A percentile compares a stretch with the other conserved stretches of the same genome.
These are phyloP conservation scores for Crithidia fasciculata DNA, from an alignment of 208 protist species.

Conservation along the genomic window DNA sequence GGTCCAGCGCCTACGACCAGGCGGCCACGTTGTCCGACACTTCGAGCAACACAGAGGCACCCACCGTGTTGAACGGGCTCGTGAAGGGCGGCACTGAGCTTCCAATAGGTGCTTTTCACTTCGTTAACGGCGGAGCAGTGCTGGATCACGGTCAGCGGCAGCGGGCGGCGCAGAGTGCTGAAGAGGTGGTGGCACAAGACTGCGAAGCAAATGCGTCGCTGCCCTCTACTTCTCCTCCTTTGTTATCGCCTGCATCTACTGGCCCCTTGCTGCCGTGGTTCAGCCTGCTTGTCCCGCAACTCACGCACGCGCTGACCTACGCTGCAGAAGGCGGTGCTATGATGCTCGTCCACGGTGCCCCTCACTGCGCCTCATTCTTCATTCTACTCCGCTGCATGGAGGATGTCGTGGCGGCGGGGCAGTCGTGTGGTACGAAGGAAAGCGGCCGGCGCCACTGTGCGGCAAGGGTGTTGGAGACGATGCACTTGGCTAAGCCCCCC, in stretches of 20 bases:
- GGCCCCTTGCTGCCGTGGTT: conserved; percentile 70
- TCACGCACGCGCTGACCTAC: conserved; percentile 53
- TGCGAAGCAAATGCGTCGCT: neutral
- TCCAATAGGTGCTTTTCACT: conserved; percentile 36
- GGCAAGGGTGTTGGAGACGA: conserved; percentile 64
- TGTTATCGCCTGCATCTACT: neutral
- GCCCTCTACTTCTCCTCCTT: neutral
- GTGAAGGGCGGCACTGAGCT: too few relatives aligned
- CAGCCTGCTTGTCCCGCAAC: conserved; percentile 75
- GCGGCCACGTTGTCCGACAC: neutral
- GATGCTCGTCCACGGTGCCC: conserved; percentile 78
- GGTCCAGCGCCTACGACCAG: conserved; percentile 8
- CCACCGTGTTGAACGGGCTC: too few relatives aligned
- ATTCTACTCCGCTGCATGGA: conserved; percentile 64
- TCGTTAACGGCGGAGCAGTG: conserved; percentile 85
- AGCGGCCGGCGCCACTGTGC: neutral
- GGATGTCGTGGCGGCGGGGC: neutral
- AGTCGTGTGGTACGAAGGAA: too few relatives aligned
- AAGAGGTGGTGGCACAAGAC: neutral
- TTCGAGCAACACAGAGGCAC: too few relatives aligned
- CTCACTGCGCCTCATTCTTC: conserved; percentile 75
- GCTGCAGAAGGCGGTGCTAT: conserved; percentile 54
- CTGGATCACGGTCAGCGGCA: conserved; percentile 79
- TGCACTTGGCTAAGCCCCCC: conserved; percentile 73
- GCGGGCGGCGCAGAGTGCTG: neutral